Percentiles rank a stretch among this genome's conserved stretches.
phyloP scores from a whole-genome alignment of 495 filamentous ascomycete genomes.

The Penicillium ucsense region DNA sequence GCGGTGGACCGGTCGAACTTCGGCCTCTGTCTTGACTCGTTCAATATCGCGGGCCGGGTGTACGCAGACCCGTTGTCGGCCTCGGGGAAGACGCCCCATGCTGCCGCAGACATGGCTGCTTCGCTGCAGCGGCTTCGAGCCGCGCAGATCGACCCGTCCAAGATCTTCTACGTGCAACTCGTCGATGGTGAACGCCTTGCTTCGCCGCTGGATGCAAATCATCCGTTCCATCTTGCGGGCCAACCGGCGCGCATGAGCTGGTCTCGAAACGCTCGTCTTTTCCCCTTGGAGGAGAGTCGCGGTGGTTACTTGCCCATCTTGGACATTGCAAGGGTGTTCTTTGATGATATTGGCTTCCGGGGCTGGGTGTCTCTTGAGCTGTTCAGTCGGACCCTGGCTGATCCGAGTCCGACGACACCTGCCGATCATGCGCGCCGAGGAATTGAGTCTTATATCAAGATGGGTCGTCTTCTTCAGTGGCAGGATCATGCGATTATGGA shows the following conservation, averaged over 20 bases:
- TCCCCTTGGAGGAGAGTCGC: slow-evolving; percentile 59
- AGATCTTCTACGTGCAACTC: slow-evolving; percentile 74
- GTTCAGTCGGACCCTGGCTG: slow-evolving; percentile 58
- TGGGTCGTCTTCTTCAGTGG: slow-evolving; percentile 29
- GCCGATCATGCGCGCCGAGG: slow-evolving; percentile 56
- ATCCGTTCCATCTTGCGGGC: slow-evolving; percentile 51
- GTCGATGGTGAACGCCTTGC: slow-evolving; percentile 61
- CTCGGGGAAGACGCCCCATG: slow-evolving; percentile 45
- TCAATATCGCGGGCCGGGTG: slow-evolving; percentile 66
- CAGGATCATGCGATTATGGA: slow-evolving; percentile 7
- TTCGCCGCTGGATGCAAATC: slow-evolving; percentile 48
- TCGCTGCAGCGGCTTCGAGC: slow-evolving; percentile 48
- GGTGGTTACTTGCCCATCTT: slow-evolving; percentile 64
- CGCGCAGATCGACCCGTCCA: slow-evolving; percentile 47
- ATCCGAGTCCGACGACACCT: slow-evolving; percentile 44
- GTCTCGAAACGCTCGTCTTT: slow-evolving; percentile 68
- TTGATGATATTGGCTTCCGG: slow-evolving; percentile 57
- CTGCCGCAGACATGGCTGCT: slow-evolving; percentile 44
- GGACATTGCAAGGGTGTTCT: slow-evolving; percentile 48
- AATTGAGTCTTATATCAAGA: slow-evolving; percentile 50
- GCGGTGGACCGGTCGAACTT: slow-evolving; percentile 62
- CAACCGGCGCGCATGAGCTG: slow-evolving; percentile 70
- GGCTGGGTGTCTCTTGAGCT: slow-evolving; percentile 77
- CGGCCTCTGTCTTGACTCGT: slow-evolving; percentile 71
- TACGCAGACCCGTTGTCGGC: slow-evolving; percentile 58